Conservation (phyloP, 2,329 filamentous ascomycete genomes). For the Acarospora socialis region DNA sequence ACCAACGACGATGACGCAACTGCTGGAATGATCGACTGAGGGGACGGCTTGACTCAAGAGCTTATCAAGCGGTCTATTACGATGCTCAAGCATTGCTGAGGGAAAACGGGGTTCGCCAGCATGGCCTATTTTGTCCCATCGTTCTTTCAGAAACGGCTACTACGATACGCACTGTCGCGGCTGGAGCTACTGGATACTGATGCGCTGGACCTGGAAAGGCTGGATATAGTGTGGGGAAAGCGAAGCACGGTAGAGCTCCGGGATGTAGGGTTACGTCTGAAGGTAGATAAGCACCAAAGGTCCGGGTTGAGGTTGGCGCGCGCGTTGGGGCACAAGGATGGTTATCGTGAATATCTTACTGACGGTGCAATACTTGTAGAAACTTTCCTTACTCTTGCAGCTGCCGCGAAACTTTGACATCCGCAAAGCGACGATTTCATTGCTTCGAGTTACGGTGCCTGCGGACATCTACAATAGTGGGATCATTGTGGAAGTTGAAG, state of each 20-base stretch:
- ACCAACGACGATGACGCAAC: too few relatives aligned
- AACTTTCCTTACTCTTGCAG: constrained; percentile 59
- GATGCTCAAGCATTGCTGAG: too few relatives aligned
- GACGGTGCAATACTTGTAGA: constrained; percentile 49
- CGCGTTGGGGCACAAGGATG: constrained; percentile 5
- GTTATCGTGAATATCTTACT: constrained; percentile 2
- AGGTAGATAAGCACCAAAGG: constrained; percentile 38
- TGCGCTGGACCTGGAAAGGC: constrained; percentile 67
- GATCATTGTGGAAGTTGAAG: constrained; percentile 68
- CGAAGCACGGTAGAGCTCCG: constrained; percentile 73
- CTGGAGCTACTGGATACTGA: constrained; percentile 81
- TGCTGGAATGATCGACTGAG: too few relatives aligned
- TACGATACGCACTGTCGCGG: constrained; percentile 71
- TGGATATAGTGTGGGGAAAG: constrained; percentile 71
- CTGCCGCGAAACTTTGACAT: constrained; percentile 60
- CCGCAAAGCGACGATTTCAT: constrained; percentile 57
- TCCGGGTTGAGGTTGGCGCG: constrained; percentile 17
- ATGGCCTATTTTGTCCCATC: constrained; percentile 68
- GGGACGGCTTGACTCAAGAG: constrained; percentile 19
- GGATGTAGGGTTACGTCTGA: constrained; percentile 67
- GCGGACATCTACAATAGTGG: constrained; percentile 77
- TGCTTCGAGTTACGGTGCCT: constrained; percentile 69
- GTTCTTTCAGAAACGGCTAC: constrained; percentile 70
- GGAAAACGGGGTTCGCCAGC: constrained; percentile 17
- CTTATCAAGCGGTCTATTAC: too few relatives aligned